Base-by-base conservation (phyloP, 768 basidiomycete genomes). In the Fomitopsis serialis region DNA sequence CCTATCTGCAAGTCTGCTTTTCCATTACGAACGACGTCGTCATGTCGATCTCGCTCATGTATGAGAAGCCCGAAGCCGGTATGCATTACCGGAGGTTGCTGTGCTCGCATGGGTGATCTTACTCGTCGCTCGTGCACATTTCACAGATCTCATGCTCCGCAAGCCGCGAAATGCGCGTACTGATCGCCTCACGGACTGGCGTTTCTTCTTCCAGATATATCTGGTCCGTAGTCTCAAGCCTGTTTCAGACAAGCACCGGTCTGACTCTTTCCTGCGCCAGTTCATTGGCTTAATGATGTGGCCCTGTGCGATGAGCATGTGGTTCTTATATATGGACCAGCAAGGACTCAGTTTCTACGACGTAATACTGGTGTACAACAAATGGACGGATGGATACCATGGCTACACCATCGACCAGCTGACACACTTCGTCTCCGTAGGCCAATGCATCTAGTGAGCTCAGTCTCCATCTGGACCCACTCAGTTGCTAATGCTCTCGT, bases 21-120 rank as follows among this genome's bases (percentile, higher is more conserved):
- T 81, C 76, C 54, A 78, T 79, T 42, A 70, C 68, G 12, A 85
- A 82, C 17, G 82, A 86, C 54, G 77, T 85, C 13, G 60, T 74
- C 61, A 66, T 81, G 60, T 63, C 82, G 3, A 71, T 86, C 8
- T n/a, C n/a, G n/a, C n/a, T n/a, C n/a, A n/a, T n/a, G n/a, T n/a
- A n/a, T n/a, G n/a, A n/a, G n/a, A n/a, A 74, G 79, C 24, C 65
- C 85, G 53, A 78, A n/a, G n/a, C n/a, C n/a, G n/a, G n/a, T n/a
- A n/a, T n/a, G n/a, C n/a, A n/a, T n/a, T n/a, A n/a, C n/a, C n/a
- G n/a, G n/a, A n/a, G n/a, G n/a, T n/a, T n/a, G n/a, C n/a, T n/a
- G n/a, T n/a, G n/a, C n/a, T n/a, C n/a, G n/a, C n/a, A n/a, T n/a
- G n/a, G n/a, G n/a, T n/a, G n/a, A n/a, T n/a, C n/a, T n/a, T n/a